Conservation (phyloP, 208 protist species). For the Porcisia hertigi region DNA sequence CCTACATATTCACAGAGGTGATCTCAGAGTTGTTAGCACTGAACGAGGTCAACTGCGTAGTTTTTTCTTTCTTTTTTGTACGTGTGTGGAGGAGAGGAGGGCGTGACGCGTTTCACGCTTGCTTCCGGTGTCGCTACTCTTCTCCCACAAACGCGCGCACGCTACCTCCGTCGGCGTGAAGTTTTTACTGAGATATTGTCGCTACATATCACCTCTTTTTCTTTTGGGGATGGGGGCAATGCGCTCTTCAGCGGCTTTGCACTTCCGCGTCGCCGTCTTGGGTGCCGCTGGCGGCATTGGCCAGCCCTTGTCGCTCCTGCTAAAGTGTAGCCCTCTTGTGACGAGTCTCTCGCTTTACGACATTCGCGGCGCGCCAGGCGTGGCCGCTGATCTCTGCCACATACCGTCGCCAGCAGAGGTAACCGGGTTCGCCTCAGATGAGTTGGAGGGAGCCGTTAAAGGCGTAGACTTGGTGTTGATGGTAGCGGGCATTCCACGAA, state of each 20-base stretch:
- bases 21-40: background rate
- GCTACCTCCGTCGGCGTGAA: background rate
- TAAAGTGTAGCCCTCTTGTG: slow-evolving; percentile 87
- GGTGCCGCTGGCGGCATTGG: slow-evolving; percentile 96
- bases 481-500: slow-evolving; percentile 95
- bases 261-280: slow-evolving; percentile 84
- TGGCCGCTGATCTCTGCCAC: slow-evolving; percentile 91
- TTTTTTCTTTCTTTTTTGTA: too few species aligned
- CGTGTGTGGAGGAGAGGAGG: too few species aligned
- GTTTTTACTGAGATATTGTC: background rate
- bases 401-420: slow-evolving; percentile 82
- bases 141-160: background rate
- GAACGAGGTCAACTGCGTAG: too few species aligned
- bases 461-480: slow-evolving; percentile 92
- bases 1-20: background rate
- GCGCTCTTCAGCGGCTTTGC: slow-evolving; percentile 11
- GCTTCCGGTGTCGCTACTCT: background rate
- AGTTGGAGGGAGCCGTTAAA: slow-evolving; percentile 70
- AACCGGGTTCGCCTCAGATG: slow-evolving; percentile 61
- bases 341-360: slow-evolving; percentile 90
- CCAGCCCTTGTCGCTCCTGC: slow-evolving; percentile 94
- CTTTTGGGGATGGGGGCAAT: too few species aligned
- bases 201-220: background rate
- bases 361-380: slow-evolving; percentile 78
- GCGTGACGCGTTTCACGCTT: too few species aligned